phyloP scores from a whole-genome alignment of 2,329 filamentous ascomycete genomes.

The Stachybotrys chlorohalonatus region DNA sequence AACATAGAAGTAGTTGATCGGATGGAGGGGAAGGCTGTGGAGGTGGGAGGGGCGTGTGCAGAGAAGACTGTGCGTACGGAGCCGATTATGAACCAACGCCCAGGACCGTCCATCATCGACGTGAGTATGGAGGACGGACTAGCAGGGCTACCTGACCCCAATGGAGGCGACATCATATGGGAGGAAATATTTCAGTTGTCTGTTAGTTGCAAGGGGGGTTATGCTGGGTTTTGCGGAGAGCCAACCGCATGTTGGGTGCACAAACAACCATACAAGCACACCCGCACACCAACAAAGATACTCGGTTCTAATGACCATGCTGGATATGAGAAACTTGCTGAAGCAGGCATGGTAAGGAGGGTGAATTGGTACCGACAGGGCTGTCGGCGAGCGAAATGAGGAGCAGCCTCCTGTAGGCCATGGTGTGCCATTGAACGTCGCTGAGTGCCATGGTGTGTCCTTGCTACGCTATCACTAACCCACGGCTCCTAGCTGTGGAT shows the following conservation, averaged over 20 bases:
- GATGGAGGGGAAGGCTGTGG: not conserved
- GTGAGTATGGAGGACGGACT: not conserved
- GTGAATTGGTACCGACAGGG: not conserved
- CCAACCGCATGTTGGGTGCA: not conserved
- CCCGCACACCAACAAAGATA: too few species aligned
- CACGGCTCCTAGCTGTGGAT: not conserved
- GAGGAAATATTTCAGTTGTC: too few species aligned
- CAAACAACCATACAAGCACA: not conserved
- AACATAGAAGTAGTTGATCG: not conserved
- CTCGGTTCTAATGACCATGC: not conserved
- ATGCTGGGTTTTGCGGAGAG: not conserved
- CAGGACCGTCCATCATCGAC: not conserved
- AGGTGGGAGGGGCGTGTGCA: not conserved
- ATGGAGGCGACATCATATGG: not conserved
- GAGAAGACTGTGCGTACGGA: not conserved
- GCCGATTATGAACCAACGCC: not conserved
- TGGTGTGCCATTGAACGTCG: not conserved
- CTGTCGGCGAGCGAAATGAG: not conserved
- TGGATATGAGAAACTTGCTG: not conserved
- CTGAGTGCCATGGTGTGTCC: not conserved
- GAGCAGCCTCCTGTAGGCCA: not conserved
- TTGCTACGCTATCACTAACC: not conserved
- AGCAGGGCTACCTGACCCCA: not conserved
- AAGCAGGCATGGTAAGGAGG: not conserved
- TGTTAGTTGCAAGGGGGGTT: not conserved